Evolutionary conservation across 2,329 filamentous ascomycete species (phyloP).

Genomic region (Xylariaceae sp.): DNA sequence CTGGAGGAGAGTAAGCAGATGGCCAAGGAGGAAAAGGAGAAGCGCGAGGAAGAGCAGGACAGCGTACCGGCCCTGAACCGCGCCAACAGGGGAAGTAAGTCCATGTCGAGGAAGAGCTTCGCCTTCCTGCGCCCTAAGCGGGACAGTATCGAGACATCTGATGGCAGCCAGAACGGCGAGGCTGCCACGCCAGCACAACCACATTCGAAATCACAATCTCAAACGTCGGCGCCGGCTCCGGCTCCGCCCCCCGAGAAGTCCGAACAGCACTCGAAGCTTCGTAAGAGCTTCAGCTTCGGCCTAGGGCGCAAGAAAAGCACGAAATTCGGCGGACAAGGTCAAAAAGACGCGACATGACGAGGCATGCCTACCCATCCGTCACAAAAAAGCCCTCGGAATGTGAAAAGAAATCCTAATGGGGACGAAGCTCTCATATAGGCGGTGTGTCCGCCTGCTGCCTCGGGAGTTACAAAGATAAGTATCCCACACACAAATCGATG

Average conservation of each 20-base stretch:
- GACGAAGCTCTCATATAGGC: no score
- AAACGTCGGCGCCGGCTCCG: slow-evolving; percentile 38
- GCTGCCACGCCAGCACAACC: slow-evolving; percentile 32
- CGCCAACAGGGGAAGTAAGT: slow-evolving; percentile 68
- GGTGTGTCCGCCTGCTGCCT: no score
- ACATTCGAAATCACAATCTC: slow-evolving; percentile 25
- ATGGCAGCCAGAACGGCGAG: slow-evolving; percentile 28
- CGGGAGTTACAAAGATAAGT: no score
- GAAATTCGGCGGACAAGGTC: slow-evolving; percentile 34
- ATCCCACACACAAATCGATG: no score
- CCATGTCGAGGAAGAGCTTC: slow-evolving; percentile 71
- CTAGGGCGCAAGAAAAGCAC: slow-evolving; percentile 68
- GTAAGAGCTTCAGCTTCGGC: slow-evolving; percentile 61
- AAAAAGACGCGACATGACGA: not conserved
- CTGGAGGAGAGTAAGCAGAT: slow-evolving; percentile 49
- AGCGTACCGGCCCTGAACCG: slow-evolving; percentile 47
- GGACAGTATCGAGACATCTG: slow-evolving; percentile 31
- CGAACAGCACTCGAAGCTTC: slow-evolving; percentile 34
- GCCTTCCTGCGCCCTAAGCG: slow-evolving; percentile 51
- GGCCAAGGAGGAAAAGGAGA: slow-evolving; percentile 52
- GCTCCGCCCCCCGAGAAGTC: slow-evolving; percentile 9
- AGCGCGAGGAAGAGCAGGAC: slow-evolving; percentile 48
- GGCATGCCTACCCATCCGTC: no score
- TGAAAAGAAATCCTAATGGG: no score
- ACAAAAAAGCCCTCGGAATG: no score